These are phyloP conservation scores for Sutorius australiensis DNA, from an alignment of 768 basidiomycete species.

Conservation along the genomic window DNA sequence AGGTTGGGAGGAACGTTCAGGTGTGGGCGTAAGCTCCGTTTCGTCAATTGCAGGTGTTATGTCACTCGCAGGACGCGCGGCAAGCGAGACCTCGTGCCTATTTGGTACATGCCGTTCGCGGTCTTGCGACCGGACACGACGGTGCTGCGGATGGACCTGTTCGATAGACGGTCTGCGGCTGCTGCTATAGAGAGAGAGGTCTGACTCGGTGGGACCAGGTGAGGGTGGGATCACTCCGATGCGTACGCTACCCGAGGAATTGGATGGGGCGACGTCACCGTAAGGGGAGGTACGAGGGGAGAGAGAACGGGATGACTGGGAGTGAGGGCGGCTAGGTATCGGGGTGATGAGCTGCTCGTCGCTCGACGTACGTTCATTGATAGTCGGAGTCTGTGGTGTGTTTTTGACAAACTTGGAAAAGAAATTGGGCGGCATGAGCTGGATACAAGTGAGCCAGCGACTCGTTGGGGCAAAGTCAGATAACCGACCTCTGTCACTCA, in stretches of 20 bases:
- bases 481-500: conserved; percentile 3
- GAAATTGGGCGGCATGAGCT: conserved; percentile 28
- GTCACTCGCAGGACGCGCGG: conserved; percentile 28
- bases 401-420: conserved; percentile 30
- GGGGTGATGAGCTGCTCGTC: background rate
- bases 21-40: conserved; percentile 27
- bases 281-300: conserved; percentile 6
- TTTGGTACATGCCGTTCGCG: conserved; percentile 26
- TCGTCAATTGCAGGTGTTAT: conserved; percentile 20
- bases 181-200: conserved; percentile 6
- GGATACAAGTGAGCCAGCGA: background rate
- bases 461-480: no score
- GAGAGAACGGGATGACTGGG: conserved; percentile 12
- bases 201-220: conserved; percentile 18
- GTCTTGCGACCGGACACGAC: conserved; percentile 31
- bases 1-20: conserved; percentile 6
- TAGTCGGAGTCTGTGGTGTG: conserved; percentile 11
- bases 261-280: conserved; percentile 2
- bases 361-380: background rate
- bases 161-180: conserved; percentile 13
- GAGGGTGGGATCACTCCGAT: conserved; percentile 33
- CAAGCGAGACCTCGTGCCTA: conserved; percentile 33
- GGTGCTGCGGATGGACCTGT: conserved; percentile 21
- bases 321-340: background rate
- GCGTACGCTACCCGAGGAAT: conserved; percentile 24